Base-by-base conservation (phyloP, 495 filamentous ascomycete species). In the Penicillium pancosmium region DNA sequence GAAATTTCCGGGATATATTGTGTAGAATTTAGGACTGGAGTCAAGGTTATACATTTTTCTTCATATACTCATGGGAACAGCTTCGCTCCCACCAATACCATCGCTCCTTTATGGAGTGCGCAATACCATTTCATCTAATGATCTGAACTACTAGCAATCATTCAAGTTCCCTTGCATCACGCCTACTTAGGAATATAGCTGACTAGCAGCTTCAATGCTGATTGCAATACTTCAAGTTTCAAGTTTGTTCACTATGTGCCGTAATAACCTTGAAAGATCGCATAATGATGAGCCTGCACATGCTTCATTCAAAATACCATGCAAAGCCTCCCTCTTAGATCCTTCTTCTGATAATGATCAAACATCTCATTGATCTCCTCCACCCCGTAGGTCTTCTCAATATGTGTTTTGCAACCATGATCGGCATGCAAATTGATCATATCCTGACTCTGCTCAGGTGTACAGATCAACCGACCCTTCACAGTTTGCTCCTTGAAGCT, bases 371-470 rank as follows among this genome's bases (percentile, higher is more conserved):
- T 23, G 23, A 23, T 23, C 23, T 23, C 47, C 10, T 59, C 52
- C 47, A 59, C 55, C 3, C 34, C 23, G 43, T 59, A 63, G 8
- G 52, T 59, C 56, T 63, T 59, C 40, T 59, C 60, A 41, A 63
- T 63, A 33, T 63, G 52, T 13, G 47, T 40, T 47, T 55, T 59
- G 52, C 60, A 61, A 10, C 53, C 48, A 56, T 61, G 18, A 12
- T 56, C 31, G 0, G 53, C 59, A 56, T 61, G 59, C 38, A 61
- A 33, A 43, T 61, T 50, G 18, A 61, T 61, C 59, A 61, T 61
- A 48, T 61, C 48, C 40, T 61, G 59, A 56, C 59, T 52, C 31
- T 61, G 59, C 48, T 61, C 49, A 4, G 59, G 59, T 19, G 59
- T 61, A 33, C 53, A 61, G 49, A 61, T 61, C 54, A 61, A 48